A percentile compares a stretch with the other conserved stretches of the same genome.
Evolutionary conservation across 1,139 yeast species (phyloP).

Genomic region (Debaryomyces subglobosus): DNA sequence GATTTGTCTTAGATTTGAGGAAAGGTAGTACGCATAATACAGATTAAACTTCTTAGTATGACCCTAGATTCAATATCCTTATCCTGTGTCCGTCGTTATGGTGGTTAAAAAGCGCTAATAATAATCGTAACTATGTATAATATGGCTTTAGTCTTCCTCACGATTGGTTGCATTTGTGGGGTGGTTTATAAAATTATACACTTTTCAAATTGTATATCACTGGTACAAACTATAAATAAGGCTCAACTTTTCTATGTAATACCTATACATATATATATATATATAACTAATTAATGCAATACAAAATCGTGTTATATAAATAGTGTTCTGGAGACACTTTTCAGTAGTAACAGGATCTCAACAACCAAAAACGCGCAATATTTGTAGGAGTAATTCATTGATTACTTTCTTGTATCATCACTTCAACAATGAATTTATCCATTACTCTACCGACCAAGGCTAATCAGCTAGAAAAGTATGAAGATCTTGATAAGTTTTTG

Average conservation of each 20-base stretch:
- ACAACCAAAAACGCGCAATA: background rate
- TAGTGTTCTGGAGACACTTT: background rate
- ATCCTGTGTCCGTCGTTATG: slow-evolving; percentile 12
- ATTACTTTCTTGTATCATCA: background rate
- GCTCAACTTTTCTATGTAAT: background rate
- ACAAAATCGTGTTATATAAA: too few species aligned
- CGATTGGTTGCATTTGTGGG: slow-evolving; percentile 35
- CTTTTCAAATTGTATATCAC: slow-evolving; percentile 1
- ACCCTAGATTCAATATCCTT: too few species aligned
- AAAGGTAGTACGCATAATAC: too few species aligned
- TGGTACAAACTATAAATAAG: background rate
- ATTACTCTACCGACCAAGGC: slow-evolving; percentile 12
- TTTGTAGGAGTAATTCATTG: background rate
- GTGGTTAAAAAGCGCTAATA: slow-evolving; percentile 54
- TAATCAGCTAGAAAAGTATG: slow-evolving; percentile 5
- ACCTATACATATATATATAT: background rate
- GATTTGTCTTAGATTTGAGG: too few species aligned
- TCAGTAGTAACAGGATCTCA: background rate
- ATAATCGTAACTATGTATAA: slow-evolving; percentile 67
- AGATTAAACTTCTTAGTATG: too few species aligned
- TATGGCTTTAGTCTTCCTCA: slow-evolving; percentile 36
- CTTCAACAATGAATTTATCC: slow-evolving; percentile 13
- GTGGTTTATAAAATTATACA: slow-evolving; percentile 17
- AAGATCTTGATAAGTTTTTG: slow-evolving; percentile 10
- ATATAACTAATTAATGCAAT: background rate